Evolutionary conservation across 805 yeast species (phyloP).

Genomic region (Starmerella cellae): DNA sequence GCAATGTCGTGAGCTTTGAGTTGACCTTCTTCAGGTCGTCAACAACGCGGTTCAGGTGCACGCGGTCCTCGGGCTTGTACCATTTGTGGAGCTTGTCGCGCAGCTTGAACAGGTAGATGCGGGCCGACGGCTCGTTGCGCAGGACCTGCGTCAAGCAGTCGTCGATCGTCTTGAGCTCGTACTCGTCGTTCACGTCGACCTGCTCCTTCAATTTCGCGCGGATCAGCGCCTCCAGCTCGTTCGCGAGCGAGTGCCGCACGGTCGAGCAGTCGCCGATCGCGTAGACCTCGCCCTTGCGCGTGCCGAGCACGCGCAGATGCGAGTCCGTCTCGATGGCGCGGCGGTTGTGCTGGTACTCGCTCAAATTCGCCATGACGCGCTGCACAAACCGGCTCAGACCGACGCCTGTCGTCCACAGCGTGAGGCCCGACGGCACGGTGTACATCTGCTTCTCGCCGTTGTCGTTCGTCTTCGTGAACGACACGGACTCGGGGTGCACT

Average conservation of each 20-base stretch:
- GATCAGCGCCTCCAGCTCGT: constrained; percentile 41
- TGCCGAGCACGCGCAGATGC: constrained; percentile 56
- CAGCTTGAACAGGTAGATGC: constrained; percentile 17
- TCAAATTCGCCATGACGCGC: constrained; percentile 38
- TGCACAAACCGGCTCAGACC: constrained; percentile 51
- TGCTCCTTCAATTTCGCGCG: constrained; percentile 32
- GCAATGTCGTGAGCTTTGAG: constrained; percentile 50
- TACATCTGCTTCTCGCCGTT: constrained; percentile 31
- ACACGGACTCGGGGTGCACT: constrained; percentile 42
- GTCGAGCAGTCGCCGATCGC: constrained; percentile 66
- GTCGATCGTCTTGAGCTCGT: constrained; percentile 12
- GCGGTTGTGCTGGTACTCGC: constrained; percentile 40
- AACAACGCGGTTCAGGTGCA: constrained; percentile 41
- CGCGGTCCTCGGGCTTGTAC: constrained; percentile 17
- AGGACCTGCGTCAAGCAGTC: constrained; percentile 14
- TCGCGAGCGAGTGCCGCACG: constrained; percentile 46
- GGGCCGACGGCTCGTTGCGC: constrained; percentile 20
- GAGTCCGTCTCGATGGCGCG: constrained; percentile 68
- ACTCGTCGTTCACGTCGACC: constrained; percentile 24
- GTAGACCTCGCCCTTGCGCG: constrained; percentile 53
- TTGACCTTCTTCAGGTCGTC: constrained; percentile 42
- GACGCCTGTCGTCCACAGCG: constrained; percentile 69
- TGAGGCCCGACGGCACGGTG: constrained; percentile 51
- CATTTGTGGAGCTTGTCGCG: constrained; percentile 17
- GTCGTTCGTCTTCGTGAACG: constrained; percentile 38